phyloP scores from a whole-genome alignment of 2,329 filamentous ascomycete genomes.

The Nemania sp. region DNA sequence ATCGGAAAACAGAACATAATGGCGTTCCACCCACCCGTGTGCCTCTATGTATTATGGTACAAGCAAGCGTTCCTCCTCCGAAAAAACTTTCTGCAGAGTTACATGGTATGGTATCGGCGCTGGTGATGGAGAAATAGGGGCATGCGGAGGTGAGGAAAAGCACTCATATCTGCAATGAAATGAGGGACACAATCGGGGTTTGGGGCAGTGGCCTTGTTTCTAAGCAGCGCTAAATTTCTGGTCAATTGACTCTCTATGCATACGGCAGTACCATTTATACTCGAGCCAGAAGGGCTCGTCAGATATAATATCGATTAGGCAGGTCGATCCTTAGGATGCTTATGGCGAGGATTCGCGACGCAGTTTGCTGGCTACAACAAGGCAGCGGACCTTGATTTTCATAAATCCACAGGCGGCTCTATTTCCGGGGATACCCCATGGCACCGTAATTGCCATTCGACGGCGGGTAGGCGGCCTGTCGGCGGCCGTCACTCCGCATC shows the following conservation, averaged over 20 bases:
- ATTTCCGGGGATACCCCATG: conserved; percentile 41
- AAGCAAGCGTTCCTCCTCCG: too few relatives aligned
- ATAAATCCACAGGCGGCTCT: conserved; percentile 16
- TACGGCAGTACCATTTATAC: conserved; percentile 10
- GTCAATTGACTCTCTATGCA: conserved; percentile 15
- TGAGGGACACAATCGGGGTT: conserved; percentile 13
- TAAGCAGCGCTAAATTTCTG: conserved; percentile 14
- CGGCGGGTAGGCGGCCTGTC: conserved; percentile 56
- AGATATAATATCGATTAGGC: conserved; percentile 8
- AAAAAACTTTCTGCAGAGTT: too few relatives aligned
- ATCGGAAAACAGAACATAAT: too few relatives aligned
- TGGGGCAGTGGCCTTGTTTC: conserved; percentile 5
- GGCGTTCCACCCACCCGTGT: too few relatives aligned
- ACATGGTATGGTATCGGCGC: too few relatives aligned
- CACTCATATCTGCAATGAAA: conserved; percentile 16
- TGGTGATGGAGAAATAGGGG: too few relatives aligned
- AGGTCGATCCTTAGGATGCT: not conserved
- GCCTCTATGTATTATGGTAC: too few relatives aligned
- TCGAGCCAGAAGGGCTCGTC: conserved; percentile 2
- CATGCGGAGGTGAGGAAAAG: too few relatives aligned
- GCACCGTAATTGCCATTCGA: conserved; percentile 45
- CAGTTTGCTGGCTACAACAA: conserved; percentile 10
- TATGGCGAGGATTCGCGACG: conserved; percentile 5
- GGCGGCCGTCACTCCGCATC: conserved; percentile 53
- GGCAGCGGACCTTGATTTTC: conserved; percentile 4